Conservation (phyloP, 2,329 filamentous ascomycete genomes). For the Pseudonectria buxi region DNA sequence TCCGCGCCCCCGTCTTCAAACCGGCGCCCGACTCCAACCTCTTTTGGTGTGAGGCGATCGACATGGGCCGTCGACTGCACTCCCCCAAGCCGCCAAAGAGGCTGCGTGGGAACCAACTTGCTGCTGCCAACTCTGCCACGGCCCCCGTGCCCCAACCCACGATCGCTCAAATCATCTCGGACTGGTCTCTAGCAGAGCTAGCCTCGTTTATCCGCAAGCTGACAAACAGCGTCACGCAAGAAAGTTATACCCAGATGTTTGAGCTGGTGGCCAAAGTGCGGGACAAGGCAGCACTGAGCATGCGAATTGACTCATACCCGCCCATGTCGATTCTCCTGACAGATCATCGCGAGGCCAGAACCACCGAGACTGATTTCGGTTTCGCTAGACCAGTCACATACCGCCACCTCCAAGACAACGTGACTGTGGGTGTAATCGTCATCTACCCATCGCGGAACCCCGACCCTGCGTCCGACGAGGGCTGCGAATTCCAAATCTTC, state of each 20-base stretch:
- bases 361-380: conserved; percentile 28
- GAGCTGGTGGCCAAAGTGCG: conserved; percentile 26
- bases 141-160: conserved; percentile 23
- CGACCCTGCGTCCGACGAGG: conserved; percentile 26
- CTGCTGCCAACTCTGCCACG: conserved; percentile 18
- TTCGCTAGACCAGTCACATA: conserved; percentile 28
- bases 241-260: conserved; percentile 23
- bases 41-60: conserved; percentile 31
- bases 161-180: conserved; percentile 27
- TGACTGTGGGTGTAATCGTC: conserved; percentile 22
- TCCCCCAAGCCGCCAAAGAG: conserved; percentile 25
- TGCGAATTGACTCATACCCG: conserved; percentile 28
- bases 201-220: conserved; percentile 31
- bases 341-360: conserved; percentile 28
- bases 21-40: conserved; percentile 20
- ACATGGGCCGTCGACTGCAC: conserved; percentile 36
- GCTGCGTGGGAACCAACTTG: conserved; percentile 31
- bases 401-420: conserved; percentile 25
- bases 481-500: conserved; percentile 26
- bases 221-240: conserved; percentile 28
- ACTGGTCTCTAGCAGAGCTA: conserved; percentile 27
- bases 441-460: conserved; percentile 25
- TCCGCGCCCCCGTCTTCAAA: conserved; percentile 29
- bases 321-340: conserved; percentile 30
- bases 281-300: conserved; percentile 29